Evolutionary conservation across 1,284 basidiomycete genomes (phyloP).

Genomic region (Tylopilus orsonianus): DNA sequence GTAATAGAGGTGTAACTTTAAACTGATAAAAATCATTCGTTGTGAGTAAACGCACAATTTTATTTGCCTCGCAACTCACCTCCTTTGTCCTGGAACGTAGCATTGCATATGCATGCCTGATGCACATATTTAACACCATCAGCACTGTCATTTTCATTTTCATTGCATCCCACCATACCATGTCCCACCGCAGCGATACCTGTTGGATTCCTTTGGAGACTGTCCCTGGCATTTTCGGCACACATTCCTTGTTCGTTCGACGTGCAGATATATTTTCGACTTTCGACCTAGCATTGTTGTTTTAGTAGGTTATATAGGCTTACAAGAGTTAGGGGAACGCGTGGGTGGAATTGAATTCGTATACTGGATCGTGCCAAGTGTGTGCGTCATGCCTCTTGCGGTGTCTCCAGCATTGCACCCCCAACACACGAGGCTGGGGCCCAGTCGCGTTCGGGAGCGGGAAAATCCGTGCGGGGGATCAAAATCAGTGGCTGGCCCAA

Average conservation of each 20-base stretch:
- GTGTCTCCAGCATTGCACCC: not conserved
- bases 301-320: conserved; percentile 16
- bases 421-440: no score
- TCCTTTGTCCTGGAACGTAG: conserved; percentile 2
- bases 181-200: conserved; percentile 3
- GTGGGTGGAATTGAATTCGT: conserved; percentile 4
- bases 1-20: not conserved
- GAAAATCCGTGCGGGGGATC: no score
- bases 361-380: not conserved
- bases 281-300: conserved; percentile 23
- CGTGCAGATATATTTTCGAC: conserved; percentile 24
- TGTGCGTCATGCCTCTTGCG: not conserved
- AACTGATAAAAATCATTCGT: conserved; percentile 16
- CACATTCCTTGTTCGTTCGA: conserved; percentile 18
- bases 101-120: conserved; percentile 10
- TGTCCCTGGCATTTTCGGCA: conserved; percentile 8
- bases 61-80: conserved; percentile 19
- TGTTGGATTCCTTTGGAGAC: conserved; percentile 3
- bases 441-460: not conserved
- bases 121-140: conserved; percentile 10
- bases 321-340: not conserved
- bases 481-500: not conserved
- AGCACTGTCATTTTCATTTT: not conserved
- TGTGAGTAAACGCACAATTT: conserved; percentile 18
- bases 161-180: conserved; percentile 1